phyloP scores from a whole-genome alignment of 2,329 filamentous ascomycete species.

The Hymenoscyphus scutula region DNA sequence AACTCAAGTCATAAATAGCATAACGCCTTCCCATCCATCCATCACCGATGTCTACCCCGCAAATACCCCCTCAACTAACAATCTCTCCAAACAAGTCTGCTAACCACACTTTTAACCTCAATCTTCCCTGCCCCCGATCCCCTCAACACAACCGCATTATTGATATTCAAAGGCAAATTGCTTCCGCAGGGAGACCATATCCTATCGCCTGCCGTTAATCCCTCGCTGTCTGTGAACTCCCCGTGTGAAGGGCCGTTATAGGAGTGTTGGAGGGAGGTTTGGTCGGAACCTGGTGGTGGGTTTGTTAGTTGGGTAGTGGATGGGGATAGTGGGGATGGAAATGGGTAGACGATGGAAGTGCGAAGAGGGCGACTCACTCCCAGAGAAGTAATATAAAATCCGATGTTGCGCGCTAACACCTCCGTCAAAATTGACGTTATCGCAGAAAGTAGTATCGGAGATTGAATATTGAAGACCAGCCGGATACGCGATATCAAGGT shows the following conservation, averaged over 20 bases:
- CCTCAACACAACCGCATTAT: slow-evolving; percentile 12
- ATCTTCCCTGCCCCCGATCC: background rate
- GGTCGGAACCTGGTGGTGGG: background rate
- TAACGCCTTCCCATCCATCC: too few species aligned
- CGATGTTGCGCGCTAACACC: slow-evolving; percentile 10
- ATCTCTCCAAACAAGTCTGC: slow-evolving; percentile 6
- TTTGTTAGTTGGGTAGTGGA: background rate
- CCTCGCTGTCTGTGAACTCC: background rate
- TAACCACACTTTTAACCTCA: slow-evolving; percentile 4
- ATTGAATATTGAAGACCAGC: slow-evolving; percentile 11
- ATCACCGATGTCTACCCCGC: too few species aligned
- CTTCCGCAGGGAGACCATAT: slow-evolving; percentile 16
- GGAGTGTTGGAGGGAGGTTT: background rate
- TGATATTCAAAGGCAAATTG: slow-evolving; percentile 14
- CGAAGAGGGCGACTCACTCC: slow-evolving; percentile 3
- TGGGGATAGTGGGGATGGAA: too few species aligned
- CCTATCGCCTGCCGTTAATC: background rate
- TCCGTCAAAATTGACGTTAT: slow-evolving; percentile 9
- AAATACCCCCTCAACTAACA: slow-evolving; percentile 1
- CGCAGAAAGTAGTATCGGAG: slow-evolving; percentile 10
- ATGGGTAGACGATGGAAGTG: too few species aligned
- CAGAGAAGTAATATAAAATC: slow-evolving; percentile 11
- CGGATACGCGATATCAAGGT: slow-evolving; percentile 13
- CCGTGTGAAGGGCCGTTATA: background rate
- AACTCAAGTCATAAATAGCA: too few species aligned